Base-by-base conservation (phyloP, 2,329 filamentous ascomycete genomes). In the Aspergillus ochraceus region DNA sequence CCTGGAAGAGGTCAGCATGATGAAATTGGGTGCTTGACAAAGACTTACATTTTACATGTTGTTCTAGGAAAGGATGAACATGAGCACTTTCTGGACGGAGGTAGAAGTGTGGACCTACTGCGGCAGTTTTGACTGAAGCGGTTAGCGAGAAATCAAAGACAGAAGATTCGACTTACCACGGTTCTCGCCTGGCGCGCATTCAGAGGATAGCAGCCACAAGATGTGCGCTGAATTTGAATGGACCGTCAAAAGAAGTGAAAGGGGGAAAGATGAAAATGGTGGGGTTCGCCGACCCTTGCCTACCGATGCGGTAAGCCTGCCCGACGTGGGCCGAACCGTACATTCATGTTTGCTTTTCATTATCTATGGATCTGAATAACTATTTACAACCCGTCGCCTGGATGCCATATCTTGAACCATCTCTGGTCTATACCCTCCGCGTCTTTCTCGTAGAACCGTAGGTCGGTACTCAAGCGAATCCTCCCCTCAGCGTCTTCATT, bases 401-500 rank as follows among this genome's bases (percentile, higher is more conserved):
- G 73, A 10, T 54, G 64, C 75, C 74, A 79, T 42, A 72, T 67
- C 32, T 68, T 69, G 17, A 60, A 58, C 71, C 75, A 76, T 69
- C 77, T 76, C 57, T 71, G 68, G 60, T 74, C 64, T 61, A 78
- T 74, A 22, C 72, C 59, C 17, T 62, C 58, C 8, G 66, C 65
- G 12, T 71, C 74, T 50, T 74, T 70, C 47, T 77, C 75, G 62
- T 76, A 77, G 64, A 79, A 80, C 45, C 77, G 65, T 62, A 81
- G 61, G 69, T 81, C 78, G 4, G 76, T 78, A 57, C 73, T 75
- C 58, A 81, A 57, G 52, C 78, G 60, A 50, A 80, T 80, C 46
- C 73, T 67, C 11, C 74, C 71, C 9, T 66, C 39, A 11, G 68
- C 62, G 64, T 80, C 78, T 59, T 79, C 72, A 64, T 80, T 80